Evolutionary conservation across 2,329 filamentous ascomycete species (phyloP), one percentile per base, ranked within the genome.

Genomic region (Parascedosporium putredinis): DNA sequence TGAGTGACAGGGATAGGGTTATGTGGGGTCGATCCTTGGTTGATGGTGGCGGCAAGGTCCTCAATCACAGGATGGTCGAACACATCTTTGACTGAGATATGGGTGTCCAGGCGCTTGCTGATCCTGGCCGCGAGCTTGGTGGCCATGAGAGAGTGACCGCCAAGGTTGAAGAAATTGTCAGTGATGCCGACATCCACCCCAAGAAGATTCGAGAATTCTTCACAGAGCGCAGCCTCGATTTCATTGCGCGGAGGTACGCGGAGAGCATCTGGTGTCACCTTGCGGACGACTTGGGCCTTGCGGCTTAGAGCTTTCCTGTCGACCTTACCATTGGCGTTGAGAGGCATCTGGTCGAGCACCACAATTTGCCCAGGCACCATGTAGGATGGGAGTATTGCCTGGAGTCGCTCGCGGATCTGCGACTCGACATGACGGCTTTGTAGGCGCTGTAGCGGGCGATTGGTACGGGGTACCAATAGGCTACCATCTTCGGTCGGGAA

Each of bases 111-210:
- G 14, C 51, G 47, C 7, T 50, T 53, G 5, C 52, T 52, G 27
- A 31, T 31, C 8, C 16, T 7, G 12, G 34, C 34, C 14, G 34
- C 34, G 12, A 38, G 34, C 34, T 18, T 38, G 72, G 76, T 76
- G 2, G 72, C 73, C 14, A 66, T 63, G 2, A 76, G 62, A 0
- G 73, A 76, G 59, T 76, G 73, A 5, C 74, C 72, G 1, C 71
- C 72, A 1, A 74, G 60, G 1, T 62, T 61, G 57, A 75, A 72
- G 62, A 75, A 75, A 58, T 66, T 68, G 56, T 69, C 67, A 7
- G 64, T 58, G 1, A 62, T 57, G 12, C 62, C 62, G 10, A 70
- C 53, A 3, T 64, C 59, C 6, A 54, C 22, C 22, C 27, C 66
- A 2, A 72, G 60, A 1, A 71, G 57, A 40, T 60, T 60, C 25